Evolutionary conservation across 345 rosid species (phyloP).

Genomic region (Linum trigynum): DNA sequence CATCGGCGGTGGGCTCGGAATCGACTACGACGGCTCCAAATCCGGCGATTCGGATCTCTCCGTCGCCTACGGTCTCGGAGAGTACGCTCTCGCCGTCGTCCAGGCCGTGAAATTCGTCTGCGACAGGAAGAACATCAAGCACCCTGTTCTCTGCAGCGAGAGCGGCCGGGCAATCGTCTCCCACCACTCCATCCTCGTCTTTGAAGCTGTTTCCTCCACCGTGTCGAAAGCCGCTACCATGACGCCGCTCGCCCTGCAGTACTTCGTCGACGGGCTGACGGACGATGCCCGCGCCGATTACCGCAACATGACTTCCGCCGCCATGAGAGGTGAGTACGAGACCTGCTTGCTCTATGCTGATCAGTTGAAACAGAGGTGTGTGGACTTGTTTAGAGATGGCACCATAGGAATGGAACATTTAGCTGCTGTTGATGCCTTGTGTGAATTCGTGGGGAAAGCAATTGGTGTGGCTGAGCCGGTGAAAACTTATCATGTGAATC

Average conservation of each 20-base stretch:
- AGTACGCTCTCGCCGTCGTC: constrained; percentile 82
- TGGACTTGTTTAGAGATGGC: constrained; percentile 80
- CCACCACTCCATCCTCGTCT: constrained; percentile 73
- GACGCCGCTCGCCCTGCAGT: constrained; percentile 37
- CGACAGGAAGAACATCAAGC: constrained; percentile 57
- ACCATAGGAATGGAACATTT: constrained; percentile 62
- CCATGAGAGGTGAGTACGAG: constrained; percentile 52
- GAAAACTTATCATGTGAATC: constrained; percentile 68
- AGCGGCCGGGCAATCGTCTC: constrained; percentile 92
- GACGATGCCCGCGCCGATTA: constrained; percentile 67
- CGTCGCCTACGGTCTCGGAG: constrained; percentile 70
- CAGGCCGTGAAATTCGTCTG: constrained; percentile 52
- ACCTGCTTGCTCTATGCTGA: constrained; percentile 63
- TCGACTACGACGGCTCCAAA: constrained; percentile 91
- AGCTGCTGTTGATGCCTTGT: constrained; percentile 77
- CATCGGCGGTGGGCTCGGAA: constrained; percentile 84
- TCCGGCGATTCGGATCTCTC: constrained; percentile 75
- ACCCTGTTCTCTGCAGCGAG: constrained; percentile 78
- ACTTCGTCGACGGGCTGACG: constrained; percentile 38
- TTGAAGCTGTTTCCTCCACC: constrained; percentile 60
- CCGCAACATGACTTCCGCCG: constrained; percentile 40
- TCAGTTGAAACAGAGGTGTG: constrained; percentile 68
- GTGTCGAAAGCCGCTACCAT: constrained; percentile 13
- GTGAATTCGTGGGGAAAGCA: constrained; percentile 51
- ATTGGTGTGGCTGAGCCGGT: constrained; percentile 46